phyloP scores from a whole-genome alignment of 345 rosid genomes.

The Syzygium aromaticum region DNA sequence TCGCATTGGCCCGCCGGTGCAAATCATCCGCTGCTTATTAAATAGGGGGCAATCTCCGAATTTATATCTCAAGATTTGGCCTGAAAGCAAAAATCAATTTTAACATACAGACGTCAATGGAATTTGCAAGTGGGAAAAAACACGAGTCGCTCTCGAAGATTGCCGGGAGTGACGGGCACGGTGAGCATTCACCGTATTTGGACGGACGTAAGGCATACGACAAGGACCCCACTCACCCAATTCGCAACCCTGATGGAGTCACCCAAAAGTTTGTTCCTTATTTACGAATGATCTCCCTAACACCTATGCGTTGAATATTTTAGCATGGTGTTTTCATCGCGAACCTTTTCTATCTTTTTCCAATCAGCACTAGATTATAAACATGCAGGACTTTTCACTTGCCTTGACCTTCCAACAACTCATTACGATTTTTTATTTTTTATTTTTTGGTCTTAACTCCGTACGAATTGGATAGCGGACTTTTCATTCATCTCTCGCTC shows the following conservation, averaged over 20 bases:
- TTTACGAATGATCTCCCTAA: too few relatives aligned
- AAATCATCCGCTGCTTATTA: neutral
- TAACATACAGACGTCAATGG: neutral
- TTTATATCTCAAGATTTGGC: neutral
- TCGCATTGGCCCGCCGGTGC: neutral
- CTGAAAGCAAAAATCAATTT: neutral
- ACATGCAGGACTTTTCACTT: too few relatives aligned
- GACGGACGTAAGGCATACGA: slow-evolving; percentile 26
- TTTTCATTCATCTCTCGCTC: neutral
- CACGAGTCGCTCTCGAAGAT: too few relatives aligned
- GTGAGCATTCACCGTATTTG: slow-evolving; percentile 13
- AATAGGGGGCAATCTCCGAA: neutral
- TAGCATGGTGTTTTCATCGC: too few relatives aligned
- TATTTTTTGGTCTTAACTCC: too few relatives aligned
- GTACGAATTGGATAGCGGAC: neutral
- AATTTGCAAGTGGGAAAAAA: neutral
- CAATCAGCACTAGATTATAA: too few relatives aligned
- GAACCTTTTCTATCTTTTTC: too few relatives aligned
- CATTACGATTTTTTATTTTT: too few relatives aligned
- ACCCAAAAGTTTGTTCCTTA: slow-evolving; percentile 6
- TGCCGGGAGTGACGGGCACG: too few relatives aligned
- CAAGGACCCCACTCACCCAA: slow-evolving; percentile 35
- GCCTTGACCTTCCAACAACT: too few relatives aligned
- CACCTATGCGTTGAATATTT: too few relatives aligned
- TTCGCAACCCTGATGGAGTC: slow-evolving; percentile 14